These are phyloP conservation scores for Leccinum solheimii DNA, from an alignment of 1,284 basidiomycete species.

Conservation along the genomic window DNA sequence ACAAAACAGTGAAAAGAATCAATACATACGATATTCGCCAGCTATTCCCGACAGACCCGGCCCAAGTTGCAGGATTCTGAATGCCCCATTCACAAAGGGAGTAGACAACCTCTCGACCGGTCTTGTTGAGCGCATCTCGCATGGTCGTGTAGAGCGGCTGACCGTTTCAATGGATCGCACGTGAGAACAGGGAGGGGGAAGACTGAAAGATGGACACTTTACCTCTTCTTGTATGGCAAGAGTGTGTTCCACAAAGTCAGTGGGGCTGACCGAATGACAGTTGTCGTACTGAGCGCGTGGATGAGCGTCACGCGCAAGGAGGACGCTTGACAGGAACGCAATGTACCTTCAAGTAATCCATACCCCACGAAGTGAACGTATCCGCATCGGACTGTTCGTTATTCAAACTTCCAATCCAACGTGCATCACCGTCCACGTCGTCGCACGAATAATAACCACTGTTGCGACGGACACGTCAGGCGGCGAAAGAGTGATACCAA, in stretches of 20 bases:
- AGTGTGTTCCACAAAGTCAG: conserved; percentile 1
- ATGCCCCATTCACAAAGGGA: conserved; percentile 59
- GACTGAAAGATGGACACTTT: neutral
- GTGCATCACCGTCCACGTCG: neutral
- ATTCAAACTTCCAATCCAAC: conserved; percentile 11
- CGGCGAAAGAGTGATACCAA: neutral
- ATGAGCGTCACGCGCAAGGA: neutral
- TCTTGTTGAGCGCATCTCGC: conserved; percentile 29
- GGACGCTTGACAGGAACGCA: no score
- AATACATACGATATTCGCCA: conserved; percentile 44
- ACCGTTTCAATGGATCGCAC: neutral
- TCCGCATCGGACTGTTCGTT: conserved; percentile 12
- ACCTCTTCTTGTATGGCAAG: conserved; percentile 9
- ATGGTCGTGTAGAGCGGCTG: conserved; percentile 6
- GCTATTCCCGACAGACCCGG: conserved; percentile 44
- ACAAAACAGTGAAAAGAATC: neutral
- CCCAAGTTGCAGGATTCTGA: conserved; percentile 49
- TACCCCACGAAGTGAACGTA: conserved; percentile 10
- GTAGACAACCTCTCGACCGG: conserved; percentile 50
- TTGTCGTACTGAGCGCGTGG: conserved; percentile 11
- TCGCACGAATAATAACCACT: conserved; percentile 18
- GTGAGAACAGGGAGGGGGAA: neutral
- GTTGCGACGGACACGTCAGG: neutral
- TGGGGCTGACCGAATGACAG: conserved; percentile 8
- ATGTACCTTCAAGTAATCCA: conserved; percentile 16